Base-by-base conservation (phyloP, 345 rosid genomes). In the Eucalyptus curtisii region DNA sequence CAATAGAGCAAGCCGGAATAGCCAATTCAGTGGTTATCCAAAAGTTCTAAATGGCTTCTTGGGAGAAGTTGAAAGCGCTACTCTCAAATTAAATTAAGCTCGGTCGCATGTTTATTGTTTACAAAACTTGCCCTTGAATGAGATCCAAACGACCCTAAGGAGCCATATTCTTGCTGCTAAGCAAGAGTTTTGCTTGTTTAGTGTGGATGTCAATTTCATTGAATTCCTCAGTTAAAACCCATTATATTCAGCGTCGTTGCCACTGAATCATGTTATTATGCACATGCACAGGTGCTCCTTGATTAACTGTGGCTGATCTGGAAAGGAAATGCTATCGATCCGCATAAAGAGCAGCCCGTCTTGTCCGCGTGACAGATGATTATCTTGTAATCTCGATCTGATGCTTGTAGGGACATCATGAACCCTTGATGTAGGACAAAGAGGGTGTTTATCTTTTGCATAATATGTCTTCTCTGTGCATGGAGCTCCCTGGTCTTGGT, bases 1-100 rank as follows among this genome's bases (percentile, higher is more conserved):
- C 98, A n/a, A 94, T 98, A 86, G 98, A 97, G 93, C 95, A 95
- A 88, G 96, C 98, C 19, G 99, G 98, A 85, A 91, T 98, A 79
- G 98, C 95, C 30, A 97, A 89, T 90, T 97, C 99, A 22, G 99
- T 98, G 88, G 96, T 97, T 86, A 95, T 98, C 89, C 99, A 98
- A 95, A 98, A 95, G 90, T 93, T 94, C 93, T 98, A 94, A 92
- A 37, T 40, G 49, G 53, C 86, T 48, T 85, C 86, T 15, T 30
- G 55, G 88, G 88, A 87, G 64, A 86, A 86, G 42, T 86, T 44
- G n/a, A 82, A 66, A 68, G 24, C 3, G 44, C 85, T 47, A 45
- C 40, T 30, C 25, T 87, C 76, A 49, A 33, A 31, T 50, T 87
- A 52, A 80, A 49, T 76, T 15, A 30, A 37, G 55, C 53, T 76